Evolutionary conservation across 2,329 filamentous ascomycete species (phyloP).

Genomic region (Penicillium psychrosexuale): DNA sequence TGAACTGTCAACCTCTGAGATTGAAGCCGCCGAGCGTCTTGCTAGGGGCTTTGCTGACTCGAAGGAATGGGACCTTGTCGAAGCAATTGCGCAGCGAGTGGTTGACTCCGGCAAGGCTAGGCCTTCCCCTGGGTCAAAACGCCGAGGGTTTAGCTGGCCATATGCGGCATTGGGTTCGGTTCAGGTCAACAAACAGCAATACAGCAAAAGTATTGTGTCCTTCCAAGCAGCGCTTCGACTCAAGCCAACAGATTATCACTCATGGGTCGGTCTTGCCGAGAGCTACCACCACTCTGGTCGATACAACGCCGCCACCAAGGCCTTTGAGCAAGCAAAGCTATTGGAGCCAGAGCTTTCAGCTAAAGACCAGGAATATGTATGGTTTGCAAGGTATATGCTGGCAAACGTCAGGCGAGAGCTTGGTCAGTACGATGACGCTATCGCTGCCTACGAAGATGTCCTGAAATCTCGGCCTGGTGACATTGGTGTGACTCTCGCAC

Average conservation of each 20-base stretch:
- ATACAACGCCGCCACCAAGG: slow-evolving; percentile 89
- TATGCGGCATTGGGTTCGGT: slow-evolving; percentile 91
- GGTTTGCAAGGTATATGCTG: slow-evolving; percentile 97
- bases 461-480: slow-evolving; percentile 66
- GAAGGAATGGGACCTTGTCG: slow-evolving; percentile 94
- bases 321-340: slow-evolving; percentile 78
- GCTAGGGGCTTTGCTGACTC: slow-evolving; percentile 83
- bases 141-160: slow-evolving; percentile 91
- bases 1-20: slow-evolving; percentile 82
- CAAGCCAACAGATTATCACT: slow-evolving; percentile 83
- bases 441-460: slow-evolving; percentile 71
- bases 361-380: slow-evolving; percentile 65
- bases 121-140: slow-evolving; percentile 86
- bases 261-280: slow-evolving; percentile 94
- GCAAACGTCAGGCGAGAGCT: slow-evolving; percentile 91
- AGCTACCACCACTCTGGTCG: slow-evolving; percentile 92
- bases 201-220: slow-evolving; percentile 79
- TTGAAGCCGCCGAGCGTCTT: slow-evolving; percentile 81
- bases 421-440: slow-evolving; percentile 82
- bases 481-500: slow-evolving; percentile 79
- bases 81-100: slow-evolving; percentile 83
- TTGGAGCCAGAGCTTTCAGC: slow-evolving; percentile 62
- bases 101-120: slow-evolving; percentile 92
- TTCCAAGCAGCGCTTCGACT: slow-evolving; percentile 88
- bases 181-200: slow-evolving; percentile 91